phyloP scores from a whole-genome alignment of 2,329 filamentous ascomycete species.

The Beauveria brongniartii region DNA sequence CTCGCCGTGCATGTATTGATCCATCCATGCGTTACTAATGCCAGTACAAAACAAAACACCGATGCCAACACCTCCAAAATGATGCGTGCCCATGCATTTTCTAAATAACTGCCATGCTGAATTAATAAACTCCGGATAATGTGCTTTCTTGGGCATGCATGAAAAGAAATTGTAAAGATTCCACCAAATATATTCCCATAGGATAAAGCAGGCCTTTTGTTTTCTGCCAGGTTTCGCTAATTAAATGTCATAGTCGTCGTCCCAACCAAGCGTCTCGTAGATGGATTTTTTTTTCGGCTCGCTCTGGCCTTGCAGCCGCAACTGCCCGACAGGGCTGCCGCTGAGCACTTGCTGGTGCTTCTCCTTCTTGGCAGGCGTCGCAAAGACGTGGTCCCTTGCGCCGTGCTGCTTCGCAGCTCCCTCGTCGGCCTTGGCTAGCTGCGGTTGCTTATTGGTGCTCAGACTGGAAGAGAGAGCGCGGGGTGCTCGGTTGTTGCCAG shows the following conservation, averaged over 20 bases:
- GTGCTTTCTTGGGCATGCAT: background rate
- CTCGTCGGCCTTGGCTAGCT: slow-evolving; percentile 11
- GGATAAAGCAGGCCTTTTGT: background rate
- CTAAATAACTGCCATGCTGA: background rate
- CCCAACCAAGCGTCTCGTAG: slow-evolving; percentile 50
- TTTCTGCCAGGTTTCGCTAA: slow-evolving; percentile 20
- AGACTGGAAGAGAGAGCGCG: slow-evolving; percentile 13
- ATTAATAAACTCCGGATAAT: background rate
- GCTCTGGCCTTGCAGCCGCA: slow-evolving; percentile 6
- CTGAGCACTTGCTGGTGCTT: slow-evolving; percentile 14
- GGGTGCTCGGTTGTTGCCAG: slow-evolving; percentile 14
- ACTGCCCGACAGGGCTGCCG: slow-evolving; percentile 13
- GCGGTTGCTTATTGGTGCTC: background rate
- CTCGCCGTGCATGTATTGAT: background rate
- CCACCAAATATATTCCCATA: background rate
- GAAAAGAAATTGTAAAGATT: background rate
- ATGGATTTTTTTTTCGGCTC: slow-evolving; percentile 33
- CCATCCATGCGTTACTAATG: background rate
- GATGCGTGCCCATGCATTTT: background rate
- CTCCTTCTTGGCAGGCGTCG: slow-evolving; percentile 32
- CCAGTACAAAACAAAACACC: background rate
- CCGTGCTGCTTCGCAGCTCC: slow-evolving; percentile 1
- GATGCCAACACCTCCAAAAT: background rate
- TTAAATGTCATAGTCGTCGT: slow-evolving; percentile 45
- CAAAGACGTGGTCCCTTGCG: slow-evolving; percentile 18